Evolutionary conservation across 2,329 filamentous ascomycete genomes (phyloP), one percentile per base, ranked within the genome.

Genomic region (Penicillium sp.): DNA sequence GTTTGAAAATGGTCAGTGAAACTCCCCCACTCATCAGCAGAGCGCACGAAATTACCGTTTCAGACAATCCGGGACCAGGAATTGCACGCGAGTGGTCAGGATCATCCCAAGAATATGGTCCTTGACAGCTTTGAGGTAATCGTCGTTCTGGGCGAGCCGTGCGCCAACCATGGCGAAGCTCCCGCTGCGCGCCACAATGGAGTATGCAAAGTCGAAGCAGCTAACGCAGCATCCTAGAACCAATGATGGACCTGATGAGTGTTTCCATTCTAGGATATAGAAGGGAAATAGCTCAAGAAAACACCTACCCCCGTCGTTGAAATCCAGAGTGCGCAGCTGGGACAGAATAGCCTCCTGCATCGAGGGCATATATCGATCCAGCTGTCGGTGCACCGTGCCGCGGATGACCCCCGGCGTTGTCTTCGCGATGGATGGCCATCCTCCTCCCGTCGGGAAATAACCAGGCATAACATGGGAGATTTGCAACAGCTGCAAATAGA

Each of bases 401-500:
- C 51, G 48, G 26, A 54, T 53, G 15, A 54, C 7, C 8, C 51
- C 51, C 2, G 51, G 48, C 8, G 50, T 54, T 6, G 47, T 53
- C 27, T 53, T 54, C 10, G 50, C 51, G 26, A 54, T 50, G n/a
- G 47, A 43, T n/a, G 51, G 51, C 51, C 51, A 54, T 14, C 50
- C 50, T 16, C 36, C 40, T 2, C 19, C 50, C 7, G 35, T 35
- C 4, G 43, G 51, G 11, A 54, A 54, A 25, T 53, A 54, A 0
- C 51, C 50, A 17, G 51, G 45, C 51, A 54, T 59, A 47, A 76
- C 75, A 3, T 54, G 39, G 1, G 77, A 70, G 20, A 53, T 48
- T 13, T 56, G 50, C 3, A 51, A 41, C n/a, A 54, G 36, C 39
- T 54, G 17, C 6, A 16, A 5, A 15, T 28, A 32, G 2, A 16